Evolutionary conservation across 345 rosid species (phyloP).

Genomic region (rapeseed (Brassica napus)): DNA sequence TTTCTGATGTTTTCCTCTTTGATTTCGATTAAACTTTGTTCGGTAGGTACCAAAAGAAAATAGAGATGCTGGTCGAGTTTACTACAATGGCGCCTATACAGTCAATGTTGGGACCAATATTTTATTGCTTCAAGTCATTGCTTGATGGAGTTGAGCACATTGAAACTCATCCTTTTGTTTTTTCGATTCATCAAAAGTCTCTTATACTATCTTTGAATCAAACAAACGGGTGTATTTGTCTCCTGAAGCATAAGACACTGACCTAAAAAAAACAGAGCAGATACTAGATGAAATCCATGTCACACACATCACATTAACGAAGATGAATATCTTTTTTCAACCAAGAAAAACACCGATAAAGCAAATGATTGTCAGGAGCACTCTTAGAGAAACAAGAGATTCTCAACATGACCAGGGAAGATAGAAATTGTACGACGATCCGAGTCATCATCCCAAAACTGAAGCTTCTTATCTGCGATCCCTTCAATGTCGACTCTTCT

Average conservation of each 20-base stretch:
- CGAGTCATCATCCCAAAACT: neutral
- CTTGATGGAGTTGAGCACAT: neutral
- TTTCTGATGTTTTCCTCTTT: neutral
- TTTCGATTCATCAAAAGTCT: no score
- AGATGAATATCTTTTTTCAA: no score
- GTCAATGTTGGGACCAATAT: neutral
- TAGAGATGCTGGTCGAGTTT: neutral
- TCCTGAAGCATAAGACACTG: slow-evolving; percentile 82
- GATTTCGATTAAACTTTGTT: slow-evolving; percentile 1
- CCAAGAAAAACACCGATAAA: neutral
- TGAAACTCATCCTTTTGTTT: no score
- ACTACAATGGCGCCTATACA: no score
- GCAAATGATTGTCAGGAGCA: neutral
- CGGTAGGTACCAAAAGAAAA: neutral
- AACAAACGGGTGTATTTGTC: slow-evolving; percentile 49
- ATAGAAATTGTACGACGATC: slow-evolving; percentile 3
- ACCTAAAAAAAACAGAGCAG: slow-evolving; percentile 32
- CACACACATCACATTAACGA: no score
- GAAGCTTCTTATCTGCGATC: neutral
- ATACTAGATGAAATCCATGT: no score
- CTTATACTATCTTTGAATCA: neutral
- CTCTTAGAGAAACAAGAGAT: neutral
- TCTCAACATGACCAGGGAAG: slow-evolving; percentile 3
- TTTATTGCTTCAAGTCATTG: neutral
- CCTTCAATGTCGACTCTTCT: neutral